Conservation (phyloP, 2,329 filamentous ascomycete genomes). For the Metarhizium rileyi region DNA sequence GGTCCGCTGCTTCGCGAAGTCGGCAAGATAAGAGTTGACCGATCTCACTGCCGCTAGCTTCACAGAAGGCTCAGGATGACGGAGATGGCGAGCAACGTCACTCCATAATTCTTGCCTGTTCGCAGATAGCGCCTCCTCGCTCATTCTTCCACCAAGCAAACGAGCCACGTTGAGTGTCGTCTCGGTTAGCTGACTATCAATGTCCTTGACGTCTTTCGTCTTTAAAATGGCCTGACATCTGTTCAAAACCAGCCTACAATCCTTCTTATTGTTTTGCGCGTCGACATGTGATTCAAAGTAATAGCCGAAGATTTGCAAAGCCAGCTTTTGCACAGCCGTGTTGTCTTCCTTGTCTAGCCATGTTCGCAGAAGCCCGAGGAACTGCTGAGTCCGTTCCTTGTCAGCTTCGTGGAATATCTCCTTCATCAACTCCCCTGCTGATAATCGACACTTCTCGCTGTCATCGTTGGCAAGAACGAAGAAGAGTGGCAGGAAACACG, state of each 20-base stretch:
- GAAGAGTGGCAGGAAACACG: slow-evolving; percentile 78
- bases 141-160: slow-evolving; percentile 57
- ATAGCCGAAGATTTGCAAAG: slow-evolving; percentile 70
- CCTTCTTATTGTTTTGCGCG: slow-evolving; percentile 51
- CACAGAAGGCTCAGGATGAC: slow-evolving; percentile 62
- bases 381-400: slow-evolving; percentile 58
- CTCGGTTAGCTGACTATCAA: slow-evolving; percentile 64
- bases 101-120: slow-evolving; percentile 60
- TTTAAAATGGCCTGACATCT: slow-evolving; percentile 44
- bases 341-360: slow-evolving; percentile 75
- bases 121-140: slow-evolving; percentile 51
- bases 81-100: slow-evolving; percentile 56
- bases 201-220: slow-evolving; percentile 40
- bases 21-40: slow-evolving; percentile 66
- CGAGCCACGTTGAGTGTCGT: slow-evolving; percentile 61
- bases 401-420: slow-evolving; percentile 73
- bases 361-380: slow-evolving; percentile 58
- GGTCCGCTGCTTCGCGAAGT: slow-evolving; percentile 57
- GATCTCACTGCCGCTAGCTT: slow-evolving; percentile 69
- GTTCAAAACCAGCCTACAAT: slow-evolving; percentile 53
- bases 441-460: slow-evolving; percentile 71
- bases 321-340: slow-evolving; percentile 57
- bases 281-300: slow-evolving; percentile 65
- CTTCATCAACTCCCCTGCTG: slow-evolving; percentile 70
- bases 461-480: slow-evolving; percentile 84